Evolutionary conservation across 495 filamentous ascomycete species (phyloP).

Genomic region (Talaromyces borbonicus): DNA sequence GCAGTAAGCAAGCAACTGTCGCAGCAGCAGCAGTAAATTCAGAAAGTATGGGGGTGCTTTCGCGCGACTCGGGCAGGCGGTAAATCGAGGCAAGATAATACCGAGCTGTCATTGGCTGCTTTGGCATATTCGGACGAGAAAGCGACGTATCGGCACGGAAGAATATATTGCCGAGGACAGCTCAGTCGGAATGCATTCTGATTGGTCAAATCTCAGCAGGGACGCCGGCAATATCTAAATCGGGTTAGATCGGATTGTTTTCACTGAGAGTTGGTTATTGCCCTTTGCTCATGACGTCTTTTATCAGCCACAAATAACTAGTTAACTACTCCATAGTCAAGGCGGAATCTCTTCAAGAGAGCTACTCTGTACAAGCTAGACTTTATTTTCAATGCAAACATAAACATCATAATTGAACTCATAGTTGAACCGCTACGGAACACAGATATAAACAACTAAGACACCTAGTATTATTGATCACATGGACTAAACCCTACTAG

Average conservation of each 20-base stretch:
- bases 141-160: background rate
- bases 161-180: background rate
- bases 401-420: background rate
- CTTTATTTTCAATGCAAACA: too few species aligned
- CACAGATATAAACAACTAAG: background rate
- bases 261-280: too few species aligned
- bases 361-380: background rate
- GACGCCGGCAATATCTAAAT: background rate
- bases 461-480: background rate
- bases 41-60: background rate
- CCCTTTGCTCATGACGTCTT: background rate
- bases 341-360: background rate
- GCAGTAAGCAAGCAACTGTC: too few species aligned
- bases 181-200: background rate
- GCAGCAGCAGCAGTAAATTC: too few species aligned
- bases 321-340: too few species aligned
- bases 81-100: background rate
- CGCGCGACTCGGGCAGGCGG: slow-evolving; percentile 1
- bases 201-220: background rate
- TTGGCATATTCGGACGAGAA: background rate
- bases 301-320: too few species aligned
- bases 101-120: background rate
- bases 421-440: background rate
- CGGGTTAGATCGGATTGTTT: too few species aligned
- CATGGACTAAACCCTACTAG: slow-evolving; percentile 4